A percentile compares a stretch with the other conserved stretches of the same genome.
phyloP scores from a whole-genome alignment of 1,284 basidiomycete species.

The Pterula multifida region DNA sequence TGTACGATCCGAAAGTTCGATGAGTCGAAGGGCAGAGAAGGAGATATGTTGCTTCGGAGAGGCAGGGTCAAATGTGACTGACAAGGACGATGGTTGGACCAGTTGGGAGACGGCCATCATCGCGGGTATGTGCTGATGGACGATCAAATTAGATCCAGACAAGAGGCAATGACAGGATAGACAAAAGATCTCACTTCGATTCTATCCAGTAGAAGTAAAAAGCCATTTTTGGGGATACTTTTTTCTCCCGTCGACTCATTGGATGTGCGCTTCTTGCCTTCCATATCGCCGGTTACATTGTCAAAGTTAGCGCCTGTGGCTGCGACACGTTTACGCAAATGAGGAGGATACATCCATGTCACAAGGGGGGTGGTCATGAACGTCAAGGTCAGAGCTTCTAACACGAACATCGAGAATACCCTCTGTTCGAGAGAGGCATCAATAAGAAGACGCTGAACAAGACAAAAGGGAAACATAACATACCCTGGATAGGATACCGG shows the following conservation, averaged over 20 bases:
- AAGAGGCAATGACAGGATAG: background rate
- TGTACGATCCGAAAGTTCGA: conserved; percentile 86
- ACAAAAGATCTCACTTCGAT: background rate
- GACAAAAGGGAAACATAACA: conserved; percentile 6
- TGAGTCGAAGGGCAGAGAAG: conserved; percentile 70
- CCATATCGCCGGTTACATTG: conserved; percentile 27
- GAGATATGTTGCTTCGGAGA: conserved; percentile 13
- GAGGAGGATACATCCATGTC: conserved; percentile 63
- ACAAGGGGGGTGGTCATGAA: conserved; percentile 86
- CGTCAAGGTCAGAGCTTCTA: conserved; percentile 79
- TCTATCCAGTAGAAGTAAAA: background rate
- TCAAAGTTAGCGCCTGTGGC: conserved; percentile 33
- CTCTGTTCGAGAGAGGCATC: conserved; percentile 23
- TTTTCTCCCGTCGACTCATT: conserved; percentile 3
- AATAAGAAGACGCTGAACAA: no score
- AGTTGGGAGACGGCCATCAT: conserved; percentile 64
- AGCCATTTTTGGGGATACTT: background rate
- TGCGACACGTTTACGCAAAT: conserved; percentile 36
- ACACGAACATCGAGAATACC: conserved; percentile 85
- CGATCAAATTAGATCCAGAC: conserved; percentile 51
- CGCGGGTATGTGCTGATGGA: conserved; percentile 75
- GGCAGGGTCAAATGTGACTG: conserved; percentile 5
- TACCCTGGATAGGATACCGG: conserved; percentile 66
- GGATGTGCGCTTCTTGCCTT: conserved; percentile 5
- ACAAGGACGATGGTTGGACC: conserved; percentile 29